A percentile compares a stretch with the other conserved stretches of the same genome.
Conservation (phyloP, 2,329 filamentous ascomycete genomes). For the Rhexocercosporidium sp. region DNA sequence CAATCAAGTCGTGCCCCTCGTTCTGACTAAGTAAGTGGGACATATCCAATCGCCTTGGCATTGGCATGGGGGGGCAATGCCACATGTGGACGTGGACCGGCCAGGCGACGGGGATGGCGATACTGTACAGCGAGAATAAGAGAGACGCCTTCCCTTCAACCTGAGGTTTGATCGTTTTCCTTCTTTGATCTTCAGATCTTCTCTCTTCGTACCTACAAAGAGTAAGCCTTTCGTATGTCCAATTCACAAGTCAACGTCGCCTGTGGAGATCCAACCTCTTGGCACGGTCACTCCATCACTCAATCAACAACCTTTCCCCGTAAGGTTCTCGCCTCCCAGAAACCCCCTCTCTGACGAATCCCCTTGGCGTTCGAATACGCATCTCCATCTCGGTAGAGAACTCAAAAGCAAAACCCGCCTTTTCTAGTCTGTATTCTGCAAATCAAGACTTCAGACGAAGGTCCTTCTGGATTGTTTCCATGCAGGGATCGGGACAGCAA, state of each 20-base stretch:
- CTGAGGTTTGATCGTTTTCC: not conserved
- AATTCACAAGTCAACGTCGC: not conserved
- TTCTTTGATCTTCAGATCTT: constrained; percentile 10
- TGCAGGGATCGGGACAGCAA: constrained; percentile 1
- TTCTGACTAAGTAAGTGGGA: constrained; percentile 9
- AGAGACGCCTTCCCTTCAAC: constrained; percentile 1
- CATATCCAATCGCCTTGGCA: not conserved
- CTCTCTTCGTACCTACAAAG: not conserved
- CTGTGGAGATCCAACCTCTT: not conserved
- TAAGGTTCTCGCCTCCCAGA: not conserved
- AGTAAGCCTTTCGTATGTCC: too few relatives aligned
- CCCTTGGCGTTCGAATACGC: not conserved
- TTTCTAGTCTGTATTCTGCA: not conserved
- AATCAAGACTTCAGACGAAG: not conserved
- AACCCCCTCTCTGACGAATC: not conserved
- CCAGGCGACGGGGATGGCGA: not conserved
- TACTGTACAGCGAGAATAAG: constrained; percentile 7
- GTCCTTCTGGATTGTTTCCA: not conserved
- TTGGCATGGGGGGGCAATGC: not conserved
- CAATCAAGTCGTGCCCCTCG: not conserved
- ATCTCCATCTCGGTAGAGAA: not conserved
- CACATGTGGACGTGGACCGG: not conserved
- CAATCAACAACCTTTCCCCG: not conserved
- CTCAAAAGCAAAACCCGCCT: not conserved
- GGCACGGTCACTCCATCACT: too few relatives aligned